phyloP scores from a whole-genome alignment of 2,329 filamentous ascomycete species.

The Penicillium sumatraense region DNA sequence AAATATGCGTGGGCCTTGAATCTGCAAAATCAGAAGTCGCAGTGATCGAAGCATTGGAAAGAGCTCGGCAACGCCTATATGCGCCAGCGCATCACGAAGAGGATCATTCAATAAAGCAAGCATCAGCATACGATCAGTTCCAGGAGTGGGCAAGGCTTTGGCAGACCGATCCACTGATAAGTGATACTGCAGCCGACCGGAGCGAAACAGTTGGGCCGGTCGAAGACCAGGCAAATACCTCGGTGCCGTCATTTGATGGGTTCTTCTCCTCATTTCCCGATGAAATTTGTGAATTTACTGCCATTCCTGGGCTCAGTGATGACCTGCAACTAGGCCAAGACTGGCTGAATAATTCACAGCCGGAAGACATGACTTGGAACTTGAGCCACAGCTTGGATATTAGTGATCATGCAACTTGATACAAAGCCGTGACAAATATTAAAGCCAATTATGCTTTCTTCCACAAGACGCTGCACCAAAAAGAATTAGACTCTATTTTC shows the following conservation, averaged over 20 bases:
- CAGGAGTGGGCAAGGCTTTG: conserved; percentile 52
- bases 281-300: background rate
- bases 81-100: conserved; percentile 21
- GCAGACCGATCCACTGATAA: conserved; percentile 24
- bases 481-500: no score
- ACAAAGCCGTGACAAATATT: background rate
- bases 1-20: conserved; percentile 52
- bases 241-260: conserved; percentile 19
- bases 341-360: background rate
- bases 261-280: conserved; percentile 24
- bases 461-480: no score
- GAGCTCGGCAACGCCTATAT: conserved; percentile 43
- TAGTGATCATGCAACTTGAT: background rate
- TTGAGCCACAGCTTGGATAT: background rate
- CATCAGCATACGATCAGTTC: conserved; percentile 50
- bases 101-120: conserved; percentile 25
- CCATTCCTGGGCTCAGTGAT: background rate
- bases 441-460: no score
- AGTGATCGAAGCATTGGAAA: conserved; percentile 53
- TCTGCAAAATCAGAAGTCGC: conserved; percentile 53
- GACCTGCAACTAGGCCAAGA: background rate
- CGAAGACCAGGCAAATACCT: conserved; percentile 3
- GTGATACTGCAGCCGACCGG: background rate
- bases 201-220: background rate
- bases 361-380: background rate